Evolutionary conservation across 352 stramenopile species (phyloP).

Genomic region (Blastocystis sp.): DNA sequence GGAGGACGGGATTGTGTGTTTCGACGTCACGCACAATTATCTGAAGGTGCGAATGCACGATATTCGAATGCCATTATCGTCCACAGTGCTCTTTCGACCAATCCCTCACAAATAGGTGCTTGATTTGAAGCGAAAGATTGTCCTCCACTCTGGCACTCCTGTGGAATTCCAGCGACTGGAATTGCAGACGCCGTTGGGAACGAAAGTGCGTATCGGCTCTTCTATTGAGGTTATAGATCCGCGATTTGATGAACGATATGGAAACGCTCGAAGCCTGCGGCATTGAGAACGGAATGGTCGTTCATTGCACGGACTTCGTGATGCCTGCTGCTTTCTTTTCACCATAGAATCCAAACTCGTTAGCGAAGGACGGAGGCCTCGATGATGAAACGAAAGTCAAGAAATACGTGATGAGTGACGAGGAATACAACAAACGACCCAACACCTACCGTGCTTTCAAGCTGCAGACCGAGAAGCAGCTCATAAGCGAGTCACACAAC

Average conservation of each 20-base stretch:
- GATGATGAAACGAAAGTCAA: constrained; percentile 91
- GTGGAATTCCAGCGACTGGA: constrained; percentile 79
- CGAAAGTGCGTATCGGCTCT: not conserved
- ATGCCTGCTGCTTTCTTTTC: not conserved
- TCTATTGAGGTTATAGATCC: not conserved
- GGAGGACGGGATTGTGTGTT: constrained; percentile 82
- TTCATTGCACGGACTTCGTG: constrained; percentile 52
- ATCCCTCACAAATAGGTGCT: constrained; percentile 71
- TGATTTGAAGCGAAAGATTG: constrained; percentile 84
- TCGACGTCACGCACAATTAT: constrained; percentile 95
- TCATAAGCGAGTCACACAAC: constrained; percentile 70
- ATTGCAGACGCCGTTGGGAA: not conserved
- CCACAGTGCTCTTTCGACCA: constrained; percentile 22
- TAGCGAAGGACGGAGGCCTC: constrained; percentile 86
- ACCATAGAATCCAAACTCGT: constrained; percentile 86
- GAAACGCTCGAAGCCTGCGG: constrained; percentile 15
- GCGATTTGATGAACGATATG: not conserved
- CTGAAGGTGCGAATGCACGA: constrained; percentile 91
- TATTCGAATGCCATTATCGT: constrained; percentile 77
- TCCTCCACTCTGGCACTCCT: constrained; percentile 90
- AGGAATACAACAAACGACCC: constrained; percentile 95
- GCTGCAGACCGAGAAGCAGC: constrained; percentile 70
- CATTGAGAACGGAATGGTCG: constrained; percentile 62
- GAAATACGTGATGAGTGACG: constrained; percentile 96
- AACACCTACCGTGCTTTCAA: constrained; percentile 94